phyloP scores from a whole-genome alignment of 768 basidiomycete species.

The Hypholoma fasciculare region DNA sequence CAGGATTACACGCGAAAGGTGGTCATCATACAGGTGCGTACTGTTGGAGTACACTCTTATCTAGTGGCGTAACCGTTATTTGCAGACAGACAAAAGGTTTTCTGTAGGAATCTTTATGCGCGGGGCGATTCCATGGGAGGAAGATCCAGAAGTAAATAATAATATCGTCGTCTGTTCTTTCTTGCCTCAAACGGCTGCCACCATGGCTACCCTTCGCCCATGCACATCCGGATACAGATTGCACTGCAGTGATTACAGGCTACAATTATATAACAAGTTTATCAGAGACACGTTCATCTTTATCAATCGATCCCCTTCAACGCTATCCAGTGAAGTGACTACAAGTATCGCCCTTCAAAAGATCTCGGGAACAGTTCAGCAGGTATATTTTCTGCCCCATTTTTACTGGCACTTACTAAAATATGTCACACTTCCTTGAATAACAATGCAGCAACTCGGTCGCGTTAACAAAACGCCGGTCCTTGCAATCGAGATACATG shows the following conservation, averaged over 20 bases:
- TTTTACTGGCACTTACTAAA: neutral
- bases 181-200: conserved; percentile 50
- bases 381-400: conserved; percentile 30
- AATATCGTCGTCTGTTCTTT: conserved; percentile 67
- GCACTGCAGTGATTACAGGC: conserved; percentile 52
- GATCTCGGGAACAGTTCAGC: conserved; percentile 52
- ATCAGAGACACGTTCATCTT: conserved; percentile 59
- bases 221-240: conserved; percentile 56
- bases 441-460: conserved; percentile 53
- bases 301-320: conserved; percentile 46
- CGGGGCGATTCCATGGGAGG: conserved; percentile 57
- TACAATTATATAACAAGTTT: conserved; percentile 60
- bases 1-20: conserved; percentile 61
- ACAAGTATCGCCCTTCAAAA: conserved; percentile 65
- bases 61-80: neutral
- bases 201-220: conserved; percentile 47
- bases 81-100: conserved; percentile 61
- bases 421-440: no score
- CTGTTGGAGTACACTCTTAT: neutral
- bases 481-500: conserved; percentile 59
- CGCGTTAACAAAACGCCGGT: conserved; percentile 53
- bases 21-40: conserved; percentile 53
- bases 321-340: conserved; percentile 46
- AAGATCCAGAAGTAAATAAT: conserved; percentile 55
- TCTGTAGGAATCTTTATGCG: conserved; percentile 64